Conservation (phyloP, 345 rosid species). For the Citrus glauca region DNA sequence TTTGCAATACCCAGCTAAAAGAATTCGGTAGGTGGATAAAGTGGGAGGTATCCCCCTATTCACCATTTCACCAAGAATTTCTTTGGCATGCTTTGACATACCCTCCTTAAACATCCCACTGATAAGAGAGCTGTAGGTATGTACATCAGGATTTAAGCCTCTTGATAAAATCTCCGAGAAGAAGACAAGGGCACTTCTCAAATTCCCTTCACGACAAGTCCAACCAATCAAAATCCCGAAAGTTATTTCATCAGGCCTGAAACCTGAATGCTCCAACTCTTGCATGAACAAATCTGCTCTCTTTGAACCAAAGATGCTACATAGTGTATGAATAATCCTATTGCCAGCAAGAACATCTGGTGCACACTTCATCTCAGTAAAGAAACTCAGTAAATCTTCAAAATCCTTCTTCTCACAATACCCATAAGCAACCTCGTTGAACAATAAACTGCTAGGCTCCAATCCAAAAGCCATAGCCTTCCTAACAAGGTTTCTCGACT, state of each 20-base stretch:
- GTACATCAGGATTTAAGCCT: conserved; percentile 49
- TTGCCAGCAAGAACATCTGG: conserved; percentile 53
- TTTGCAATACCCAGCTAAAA: conserved; percentile 71
- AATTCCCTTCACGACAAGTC: conserved; percentile 60
- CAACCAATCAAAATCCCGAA: conserved; percentile 71
- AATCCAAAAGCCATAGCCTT: conserved; percentile 47
- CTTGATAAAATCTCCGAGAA: conserved; percentile 48
- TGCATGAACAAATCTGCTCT: conserved; percentile 52
- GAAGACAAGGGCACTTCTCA: conserved; percentile 43
- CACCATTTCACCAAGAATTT: conserved; percentile 59
- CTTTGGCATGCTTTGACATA: conserved; percentile 45
- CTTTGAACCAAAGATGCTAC: conserved; percentile 45
- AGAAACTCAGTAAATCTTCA: conserved; percentile 60
- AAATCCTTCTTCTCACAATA: conserved; percentile 73
- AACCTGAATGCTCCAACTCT: conserved; percentile 53
- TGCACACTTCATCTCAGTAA: conserved; percentile 35
- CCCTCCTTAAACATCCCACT: conserved; percentile 52
- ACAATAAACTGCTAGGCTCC: conserved; percentile 30
- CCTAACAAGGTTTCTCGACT: conserved; percentile 57
- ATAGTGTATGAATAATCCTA: conserved; percentile 49
- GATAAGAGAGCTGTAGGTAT: conserved; percentile 55
- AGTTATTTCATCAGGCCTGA: conserved; percentile 51
- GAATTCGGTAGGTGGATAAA: conserved; percentile 45
- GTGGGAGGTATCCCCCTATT: conserved; percentile 34
- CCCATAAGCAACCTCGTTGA: conserved; percentile 50